Percentiles rank a stretch among this genome's conserved stretches.
These are phyloP conservation scores for Sphaerostilbella broomeana DNA, from an alignment of 2,329 filamentous ascomycete genomes.

Conservation along the genomic window DNA sequence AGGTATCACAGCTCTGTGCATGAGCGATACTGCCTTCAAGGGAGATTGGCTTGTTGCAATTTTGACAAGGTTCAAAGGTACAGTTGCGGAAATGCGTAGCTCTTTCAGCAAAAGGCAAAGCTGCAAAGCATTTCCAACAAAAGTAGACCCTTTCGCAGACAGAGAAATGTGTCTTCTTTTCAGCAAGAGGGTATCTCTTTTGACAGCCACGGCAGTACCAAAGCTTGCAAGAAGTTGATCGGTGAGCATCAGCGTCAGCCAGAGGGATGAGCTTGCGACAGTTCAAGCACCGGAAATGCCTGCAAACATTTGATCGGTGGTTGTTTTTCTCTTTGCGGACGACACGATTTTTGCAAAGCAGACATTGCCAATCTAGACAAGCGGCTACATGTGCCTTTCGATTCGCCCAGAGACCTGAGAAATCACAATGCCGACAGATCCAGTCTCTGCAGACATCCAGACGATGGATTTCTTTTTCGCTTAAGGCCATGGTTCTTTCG, in stretches of 20 bases:
- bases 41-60: not conserved
- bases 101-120: not conserved
- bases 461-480: too few relatives aligned
- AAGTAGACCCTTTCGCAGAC: not conserved
- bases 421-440: not conserved
- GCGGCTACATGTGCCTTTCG: not conserved
- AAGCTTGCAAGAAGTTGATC: not conserved
- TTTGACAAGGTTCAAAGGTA: constrained; percentile 1
- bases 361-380: not conserved
- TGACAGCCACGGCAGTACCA: not conserved
- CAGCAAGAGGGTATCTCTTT: not conserved
- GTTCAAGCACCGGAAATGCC: not conserved
- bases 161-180: not conserved
- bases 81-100: not conserved
- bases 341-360: not conserved
- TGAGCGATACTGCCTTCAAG: not conserved
- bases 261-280: not conserved
- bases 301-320: not conserved
- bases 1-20: not conserved
- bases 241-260: not conserved
- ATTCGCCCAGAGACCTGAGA: not conserved
- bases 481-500: too few relatives aligned
- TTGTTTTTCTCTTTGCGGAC: not conserved
- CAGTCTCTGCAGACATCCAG: not conserved
- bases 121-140: not conserved